Evolutionary conservation across 2,329 filamentous ascomycete species (phyloP).

Genomic region (Cladophialophora psammophila): DNA sequence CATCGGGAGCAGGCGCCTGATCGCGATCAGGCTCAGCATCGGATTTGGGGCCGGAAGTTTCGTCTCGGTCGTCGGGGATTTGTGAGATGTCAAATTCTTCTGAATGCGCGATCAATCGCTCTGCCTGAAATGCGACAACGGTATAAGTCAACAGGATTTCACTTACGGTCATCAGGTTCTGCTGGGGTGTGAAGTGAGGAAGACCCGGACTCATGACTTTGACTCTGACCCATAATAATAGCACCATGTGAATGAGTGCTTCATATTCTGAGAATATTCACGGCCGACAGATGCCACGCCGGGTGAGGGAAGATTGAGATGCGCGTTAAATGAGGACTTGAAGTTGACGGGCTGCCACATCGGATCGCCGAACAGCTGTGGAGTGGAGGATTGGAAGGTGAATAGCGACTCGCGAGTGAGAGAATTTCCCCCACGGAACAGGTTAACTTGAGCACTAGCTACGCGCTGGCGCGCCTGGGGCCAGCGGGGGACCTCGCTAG

Average conservation of each 20-base stretch:
- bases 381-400: conserved; percentile 6
- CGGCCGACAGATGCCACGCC: not conserved
- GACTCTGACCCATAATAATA: conserved; percentile 33
- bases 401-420: not conserved
- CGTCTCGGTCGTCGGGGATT: conserved; percentile 36
- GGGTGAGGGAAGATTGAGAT: not conserved
- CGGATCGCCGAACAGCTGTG: not conserved
- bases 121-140: not conserved
- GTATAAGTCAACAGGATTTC: not conserved
- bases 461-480: not conserved
- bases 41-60: not conserved
- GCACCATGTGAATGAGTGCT: not conserved
- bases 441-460: too few relatives aligned
- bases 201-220: conserved; percentile 31
- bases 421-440: not conserved
- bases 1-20: conserved; percentile 1
- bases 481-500: not conserved
- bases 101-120: conserved; percentile 7
- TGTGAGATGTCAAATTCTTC: conserved; percentile 35
- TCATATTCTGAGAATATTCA: conserved; percentile 1
- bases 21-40: not conserved
- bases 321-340: not conserved
- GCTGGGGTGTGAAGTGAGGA: conserved; percentile 3
- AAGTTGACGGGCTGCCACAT: not conserved
- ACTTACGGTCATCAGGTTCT: conserved; percentile 29